These are phyloP conservation scores for Calonectria multiphialidica DNA, from an alignment of 2,329 filamentous ascomycete genomes.

Conservation along the genomic window DNA sequence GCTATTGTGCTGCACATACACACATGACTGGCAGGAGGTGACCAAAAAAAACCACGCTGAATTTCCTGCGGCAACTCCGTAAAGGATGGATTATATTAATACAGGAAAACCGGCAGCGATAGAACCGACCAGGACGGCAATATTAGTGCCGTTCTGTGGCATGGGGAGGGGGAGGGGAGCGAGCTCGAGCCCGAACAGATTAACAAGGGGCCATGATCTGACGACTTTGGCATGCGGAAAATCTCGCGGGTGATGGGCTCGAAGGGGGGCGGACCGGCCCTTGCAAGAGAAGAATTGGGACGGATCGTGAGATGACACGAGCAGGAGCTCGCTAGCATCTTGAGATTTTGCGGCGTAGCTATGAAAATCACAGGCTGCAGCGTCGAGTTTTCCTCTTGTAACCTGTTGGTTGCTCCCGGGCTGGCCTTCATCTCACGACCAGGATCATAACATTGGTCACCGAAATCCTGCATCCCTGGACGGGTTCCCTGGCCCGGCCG, in stretches of 20 bases:
- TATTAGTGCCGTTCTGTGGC: background rate
- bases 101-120: too few relatives aligned
- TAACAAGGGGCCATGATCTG: slow-evolving; percentile 25
- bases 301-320: background rate
- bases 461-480: background rate
- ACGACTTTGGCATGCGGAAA: background rate
- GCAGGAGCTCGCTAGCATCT: background rate
- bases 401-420: background rate
- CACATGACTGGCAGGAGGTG: background rate
- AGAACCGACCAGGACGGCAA: background rate
- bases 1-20: background rate
- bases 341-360: background rate
- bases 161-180: background rate
- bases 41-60: background rate
- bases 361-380: background rate
- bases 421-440: background rate
- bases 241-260: background rate
- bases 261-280: background rate
- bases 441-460: background rate
- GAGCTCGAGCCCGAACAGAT: background rate
- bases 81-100: background rate
- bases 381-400: background rate
- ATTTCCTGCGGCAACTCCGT: background rate
- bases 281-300: background rate
- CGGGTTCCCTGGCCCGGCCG: background rate